Base-by-base conservation (phyloP, 495 filamentous ascomycete species). In the Cryomyces antarcticus region DNA sequence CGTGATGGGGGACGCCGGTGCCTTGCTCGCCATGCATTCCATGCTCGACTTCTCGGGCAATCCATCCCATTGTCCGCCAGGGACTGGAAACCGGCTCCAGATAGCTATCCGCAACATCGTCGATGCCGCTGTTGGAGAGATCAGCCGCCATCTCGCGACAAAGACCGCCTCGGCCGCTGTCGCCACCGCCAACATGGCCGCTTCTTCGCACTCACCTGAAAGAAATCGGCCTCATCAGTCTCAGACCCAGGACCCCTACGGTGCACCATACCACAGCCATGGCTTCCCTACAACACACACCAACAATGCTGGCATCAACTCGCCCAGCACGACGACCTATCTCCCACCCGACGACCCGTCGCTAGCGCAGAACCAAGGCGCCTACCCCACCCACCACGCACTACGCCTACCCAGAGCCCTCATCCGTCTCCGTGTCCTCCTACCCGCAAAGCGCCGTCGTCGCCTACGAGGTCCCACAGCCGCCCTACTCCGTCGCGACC, bases 1-100 rank as follows among this genome's bases (percentile, higher is more conserved):
- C 11, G 70, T 86, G 37, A 69, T 88, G 49, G 65, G 63, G 7
- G 75, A 81, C 39, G 68, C 74, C 44, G 78, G 75, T 28, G 59
- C 57, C 33, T 57, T 80, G 13, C 58, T 82, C 29, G 77, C 77
- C 80, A 64, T 49, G 67, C 60, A 28, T 6, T 6, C 10, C 28
- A 13, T 28, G 7, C 13, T 24, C 17, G 17, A 4, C 7, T 39
- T 27, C 10, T 33, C 9, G 31, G 27, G 6, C 6, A 12, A 0
- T 46, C 35, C 31, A 38, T 33, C 33, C 41, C 29, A 51, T 12
- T n/a, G 12, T 37, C 5, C 5, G 7, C 43, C 13, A 68, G 64
- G 64, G n/a, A 60, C 65, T 0, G 64, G 60, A 4, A 49, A 45
- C 30, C 51, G 49, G 17, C 45, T 64, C 4, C 55, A 53, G 38